These are phyloP conservation scores for Apiospora pterosperma DNA, from an alignment of 2,329 filamentous ascomycete genomes.

Conservation along the genomic window DNA sequence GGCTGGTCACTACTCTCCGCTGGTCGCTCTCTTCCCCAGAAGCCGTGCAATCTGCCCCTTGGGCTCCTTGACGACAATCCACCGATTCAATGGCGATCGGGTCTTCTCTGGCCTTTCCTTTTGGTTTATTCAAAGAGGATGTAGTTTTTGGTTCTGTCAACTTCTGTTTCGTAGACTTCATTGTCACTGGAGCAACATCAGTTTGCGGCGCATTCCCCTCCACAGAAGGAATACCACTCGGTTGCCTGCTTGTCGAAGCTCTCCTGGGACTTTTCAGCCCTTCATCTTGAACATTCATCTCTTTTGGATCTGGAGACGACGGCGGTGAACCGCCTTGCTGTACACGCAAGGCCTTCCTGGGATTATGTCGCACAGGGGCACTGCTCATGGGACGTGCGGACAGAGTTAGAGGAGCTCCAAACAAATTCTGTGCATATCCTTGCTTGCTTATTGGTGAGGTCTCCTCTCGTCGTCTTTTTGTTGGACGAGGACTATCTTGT, in stretches of 20 bases:
- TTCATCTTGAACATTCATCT: constrained; percentile 11
- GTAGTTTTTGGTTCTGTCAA: neutral
- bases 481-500: constrained; percentile 21
- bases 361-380: constrained; percentile 20
- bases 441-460: constrained; percentile 32
- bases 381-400: constrained; percentile 34
- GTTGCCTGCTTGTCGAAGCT: neutral
- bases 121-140: neutral
- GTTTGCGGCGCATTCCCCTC: neutral
- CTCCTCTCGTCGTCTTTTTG: constrained; percentile 39
- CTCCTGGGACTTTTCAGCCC: neutral
- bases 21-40: neutral
- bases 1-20: neutral
- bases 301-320: constrained; percentile 12
- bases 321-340: constrained; percentile 9
- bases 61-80: neutral
- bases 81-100: neutral
- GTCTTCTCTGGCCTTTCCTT: neutral
- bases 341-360: constrained; percentile 7
- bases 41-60: neutral
- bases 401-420: constrained; percentile 44
- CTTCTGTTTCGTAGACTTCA: neutral
- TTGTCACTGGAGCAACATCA: neutral
- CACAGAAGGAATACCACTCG: neutral
- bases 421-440: constrained; percentile 49